phyloP scores from a whole-genome alignment of 768 basidiomycete genomes.

The Tephrocybe rancida region DNA sequence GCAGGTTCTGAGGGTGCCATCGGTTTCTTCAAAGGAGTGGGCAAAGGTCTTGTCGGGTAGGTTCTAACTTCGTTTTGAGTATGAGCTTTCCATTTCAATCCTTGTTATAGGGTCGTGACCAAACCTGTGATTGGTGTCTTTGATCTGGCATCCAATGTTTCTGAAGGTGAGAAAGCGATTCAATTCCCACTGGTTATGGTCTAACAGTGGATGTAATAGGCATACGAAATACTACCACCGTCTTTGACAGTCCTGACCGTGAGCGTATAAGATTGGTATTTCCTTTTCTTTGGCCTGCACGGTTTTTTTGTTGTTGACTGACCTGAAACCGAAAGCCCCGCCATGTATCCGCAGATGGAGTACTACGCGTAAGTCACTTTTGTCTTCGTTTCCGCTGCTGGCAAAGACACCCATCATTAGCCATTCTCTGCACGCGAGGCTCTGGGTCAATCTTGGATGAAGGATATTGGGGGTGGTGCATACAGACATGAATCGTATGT shows the following conservation, averaged over 20 bases:
- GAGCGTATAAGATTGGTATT: slow-evolving; percentile 80
- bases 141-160: slow-evolving; percentile 92
- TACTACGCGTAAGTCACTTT: slow-evolving; percentile 68
- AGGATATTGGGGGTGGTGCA: slow-evolving; percentile 86
- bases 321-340: slow-evolving; percentile 59
- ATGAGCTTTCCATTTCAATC: neutral
- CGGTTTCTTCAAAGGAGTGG: slow-evolving; percentile 98
- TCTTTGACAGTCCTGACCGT: slow-evolving; percentile 90
- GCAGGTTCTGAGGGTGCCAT: slow-evolving; percentile 92
- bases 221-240: slow-evolving; percentile 97
- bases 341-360: slow-evolving; percentile 83
- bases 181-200: neutral
- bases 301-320: neutral
- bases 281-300: neutral
- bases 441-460: slow-evolving; percentile 96
- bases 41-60: slow-evolving; percentile 94
- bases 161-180: slow-evolving; percentile 63
- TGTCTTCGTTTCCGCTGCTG: neutral
- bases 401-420: slow-evolving; percentile 40
- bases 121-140: slow-evolving; percentile 98
- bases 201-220: slow-evolving; percentile 43
- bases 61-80: neutral
- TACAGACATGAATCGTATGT: slow-evolving; percentile 87
- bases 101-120: slow-evolving; percentile 71
- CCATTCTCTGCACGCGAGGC: slow-evolving; percentile 91